phyloP scores from a whole-genome alignment of 1,139 yeast species.

The Lodderomyces metapsilosis region DNA sequence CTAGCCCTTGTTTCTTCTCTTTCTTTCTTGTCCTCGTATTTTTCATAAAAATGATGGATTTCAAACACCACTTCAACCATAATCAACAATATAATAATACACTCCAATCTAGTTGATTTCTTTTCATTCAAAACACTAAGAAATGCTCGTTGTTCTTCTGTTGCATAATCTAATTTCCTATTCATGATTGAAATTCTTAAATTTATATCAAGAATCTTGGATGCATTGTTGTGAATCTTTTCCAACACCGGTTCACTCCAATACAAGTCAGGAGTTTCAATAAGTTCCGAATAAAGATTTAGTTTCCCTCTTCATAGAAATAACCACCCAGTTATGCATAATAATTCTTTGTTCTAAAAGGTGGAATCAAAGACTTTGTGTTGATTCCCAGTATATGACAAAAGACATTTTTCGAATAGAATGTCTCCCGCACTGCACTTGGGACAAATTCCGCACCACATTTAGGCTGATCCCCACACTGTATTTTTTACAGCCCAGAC shows the following conservation, averaged over 20 bases:
- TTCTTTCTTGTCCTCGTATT: conserved; percentile 10
- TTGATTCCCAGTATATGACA: no score
- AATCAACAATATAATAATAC: conserved; percentile 82
- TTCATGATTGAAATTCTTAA: conserved; percentile 79
- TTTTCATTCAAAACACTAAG: conserved; percentile 74
- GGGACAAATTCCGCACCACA: no score
- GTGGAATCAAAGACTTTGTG: no score
- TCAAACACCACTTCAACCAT: conserved; percentile 85
- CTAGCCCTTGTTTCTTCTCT: no score
- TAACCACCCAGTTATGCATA: conserved; percentile 70
- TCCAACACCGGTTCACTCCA: conserved; percentile 92
- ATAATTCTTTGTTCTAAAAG: no score
- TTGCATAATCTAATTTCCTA: conserved; percentile 82
- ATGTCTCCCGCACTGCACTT: no score
- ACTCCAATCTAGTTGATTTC: conserved; percentile 74
- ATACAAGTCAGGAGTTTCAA: conserved; percentile 88
- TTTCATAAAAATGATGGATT: conserved; percentile 48
- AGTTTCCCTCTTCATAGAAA: conserved; percentile 76
- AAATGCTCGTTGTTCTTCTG: conserved; percentile 81
- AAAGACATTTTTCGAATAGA: no score
- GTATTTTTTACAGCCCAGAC: no score
- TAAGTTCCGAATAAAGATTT: conserved; percentile 79
- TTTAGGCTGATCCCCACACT: no score
- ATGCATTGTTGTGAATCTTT: conserved; percentile 65
- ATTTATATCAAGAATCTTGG: conserved; percentile 68